A percentile compares a stretch with the other conserved stretches of the same genome.
These are phyloP conservation scores for Pseudocercospora musae DNA, from an alignment of 2,329 filamentous ascomycete species.

Conservation along the genomic window DNA sequence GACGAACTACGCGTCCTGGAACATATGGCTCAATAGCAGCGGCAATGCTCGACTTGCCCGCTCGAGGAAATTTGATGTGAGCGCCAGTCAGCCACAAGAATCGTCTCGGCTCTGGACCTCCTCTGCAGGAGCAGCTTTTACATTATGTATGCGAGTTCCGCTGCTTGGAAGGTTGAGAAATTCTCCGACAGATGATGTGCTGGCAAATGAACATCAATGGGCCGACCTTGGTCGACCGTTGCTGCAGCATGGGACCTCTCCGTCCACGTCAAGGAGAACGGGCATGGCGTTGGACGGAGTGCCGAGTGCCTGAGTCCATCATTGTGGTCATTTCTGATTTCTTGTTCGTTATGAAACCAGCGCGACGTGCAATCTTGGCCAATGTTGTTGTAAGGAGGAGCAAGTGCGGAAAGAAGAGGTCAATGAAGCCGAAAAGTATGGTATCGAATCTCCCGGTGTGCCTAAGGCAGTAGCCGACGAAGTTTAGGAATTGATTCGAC, in stretches of 20 bases:
- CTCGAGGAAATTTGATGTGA: neutral
- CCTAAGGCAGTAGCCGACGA: neutral
- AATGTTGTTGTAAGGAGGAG: neutral
- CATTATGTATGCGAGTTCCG: neutral
- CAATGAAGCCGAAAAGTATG: neutral
- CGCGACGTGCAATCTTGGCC: neutral
- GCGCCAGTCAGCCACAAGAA: neutral
- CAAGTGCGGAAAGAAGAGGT: neutral
- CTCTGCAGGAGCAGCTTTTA: neutral
- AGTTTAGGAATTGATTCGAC: neutral
- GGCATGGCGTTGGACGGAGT: neutral
- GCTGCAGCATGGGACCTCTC: neutral
- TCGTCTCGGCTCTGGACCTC: neutral
- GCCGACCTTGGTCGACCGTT: neutral
- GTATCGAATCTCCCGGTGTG: neutral
- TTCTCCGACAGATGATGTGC: neutral
- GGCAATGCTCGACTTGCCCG: neutral
- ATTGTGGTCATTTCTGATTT: neutral
- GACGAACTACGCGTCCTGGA: neutral
- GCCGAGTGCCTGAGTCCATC: neutral
- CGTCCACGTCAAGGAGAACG: neutral
- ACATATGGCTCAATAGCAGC: neutral
- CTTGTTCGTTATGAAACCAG: neutral
- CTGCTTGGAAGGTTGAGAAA: neutral
- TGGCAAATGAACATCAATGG: neutral